phyloP scores from a whole-genome alignment of 1,284 basidiomycete species.

The Cutaneotrichosporon sp. region DNA sequence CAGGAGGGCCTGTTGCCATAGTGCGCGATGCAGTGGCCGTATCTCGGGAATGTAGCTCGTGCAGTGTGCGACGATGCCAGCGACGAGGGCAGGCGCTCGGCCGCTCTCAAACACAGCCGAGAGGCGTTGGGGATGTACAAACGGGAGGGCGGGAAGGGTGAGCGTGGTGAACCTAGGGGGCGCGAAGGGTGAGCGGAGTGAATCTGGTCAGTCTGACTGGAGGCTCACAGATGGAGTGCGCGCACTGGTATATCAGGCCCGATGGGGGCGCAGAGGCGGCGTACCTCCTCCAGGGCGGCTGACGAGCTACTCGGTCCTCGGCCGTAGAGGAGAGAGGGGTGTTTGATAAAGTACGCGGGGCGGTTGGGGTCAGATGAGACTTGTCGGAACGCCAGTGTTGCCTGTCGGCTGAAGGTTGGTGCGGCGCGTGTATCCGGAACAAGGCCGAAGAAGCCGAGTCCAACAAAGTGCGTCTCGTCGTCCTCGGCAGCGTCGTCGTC shows the following conservation, averaged over 20 bases:
- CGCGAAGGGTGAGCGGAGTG: no score
- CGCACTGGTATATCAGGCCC: conserved; percentile 17
- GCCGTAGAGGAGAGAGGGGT: conserved; percentile 40
- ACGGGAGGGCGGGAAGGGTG: conserved; percentile 40
- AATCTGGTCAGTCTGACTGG: conserved; percentile 12
- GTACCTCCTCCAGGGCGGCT: conserved; percentile 25
- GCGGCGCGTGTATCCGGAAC: conserved; percentile 14
- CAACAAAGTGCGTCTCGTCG: conserved; percentile 39
- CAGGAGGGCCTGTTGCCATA: conserved; percentile 37
- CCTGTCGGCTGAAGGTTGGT: conserved; percentile 17
- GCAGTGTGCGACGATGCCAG: conserved; percentile 42
- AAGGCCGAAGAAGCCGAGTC: conserved; percentile 31
- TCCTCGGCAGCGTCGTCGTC: conserved; percentile 28
- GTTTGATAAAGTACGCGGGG: conserved; percentile 44
- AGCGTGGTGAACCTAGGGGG: background rate
- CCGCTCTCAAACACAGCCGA: conserved; percentile 15
- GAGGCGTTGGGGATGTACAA: conserved; percentile 35
- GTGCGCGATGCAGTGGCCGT: conserved; percentile 31
- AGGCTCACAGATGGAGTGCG: conserved; percentile 10
- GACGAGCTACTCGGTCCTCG: conserved; percentile 25
- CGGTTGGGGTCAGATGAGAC: conserved; percentile 34
- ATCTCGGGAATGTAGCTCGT: conserved; percentile 34
- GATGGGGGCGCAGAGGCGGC: conserved; percentile 17
- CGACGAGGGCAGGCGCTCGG: conserved; percentile 37
- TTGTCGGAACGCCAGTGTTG: conserved; percentile 35